Percentiles rank a stretch among this genome's conserved stretches.
These are phyloP conservation scores for Irineochytrium annulatum DNA, from an alignment of 192 early-diverging fungal genomes.

Conservation along the genomic window DNA sequence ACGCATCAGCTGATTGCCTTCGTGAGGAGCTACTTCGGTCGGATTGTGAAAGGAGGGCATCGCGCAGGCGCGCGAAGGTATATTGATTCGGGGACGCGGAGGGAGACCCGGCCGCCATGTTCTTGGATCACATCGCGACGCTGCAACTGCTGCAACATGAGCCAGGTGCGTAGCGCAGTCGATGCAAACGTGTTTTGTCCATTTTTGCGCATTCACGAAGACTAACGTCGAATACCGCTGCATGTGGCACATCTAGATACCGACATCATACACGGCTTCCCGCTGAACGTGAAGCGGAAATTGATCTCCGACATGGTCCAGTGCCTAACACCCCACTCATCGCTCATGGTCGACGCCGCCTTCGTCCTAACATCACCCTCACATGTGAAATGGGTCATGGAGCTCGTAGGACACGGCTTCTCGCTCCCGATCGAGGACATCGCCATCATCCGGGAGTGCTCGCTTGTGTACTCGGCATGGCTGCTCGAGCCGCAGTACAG, in stretches of 20 bases:
- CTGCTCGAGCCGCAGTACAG: slow-evolving; percentile 57
- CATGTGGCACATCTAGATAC: slow-evolving; percentile 50
- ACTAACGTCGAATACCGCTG: not conserved
- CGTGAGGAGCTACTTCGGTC: too few relatives aligned
- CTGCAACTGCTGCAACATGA: slow-evolving; percentile 66
- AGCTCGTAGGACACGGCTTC: slow-evolving; percentile 80
- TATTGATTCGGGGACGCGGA: too few relatives aligned
- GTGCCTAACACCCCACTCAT: slow-evolving; percentile 39
- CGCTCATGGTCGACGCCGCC: slow-evolving; percentile 42
- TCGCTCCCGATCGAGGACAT: slow-evolving; percentile 72
- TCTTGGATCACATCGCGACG: slow-evolving; percentile 70
- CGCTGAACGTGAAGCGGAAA: slow-evolving; percentile 55
- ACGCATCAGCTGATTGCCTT: too few relatives aligned
- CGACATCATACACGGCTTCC: slow-evolving; percentile 65
- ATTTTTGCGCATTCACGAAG: not conserved
- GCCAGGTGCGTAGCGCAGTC: slow-evolving; percentile 45
- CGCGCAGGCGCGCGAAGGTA: too few relatives aligned
- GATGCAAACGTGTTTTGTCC: not conserved
- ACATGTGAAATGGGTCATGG: slow-evolving; percentile 83
- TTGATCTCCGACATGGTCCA: slow-evolving; percentile 69
- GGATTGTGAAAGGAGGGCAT: too few relatives aligned
- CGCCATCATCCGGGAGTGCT: slow-evolving; percentile 57
- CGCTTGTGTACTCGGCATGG: slow-evolving; percentile 74
- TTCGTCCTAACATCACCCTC: slow-evolving; percentile 61
- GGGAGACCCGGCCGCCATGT: too few relatives aligned